Conservation (phyloP, 2,329 filamentous ascomycete genomes). For the Cercospora sojina region DNA sequence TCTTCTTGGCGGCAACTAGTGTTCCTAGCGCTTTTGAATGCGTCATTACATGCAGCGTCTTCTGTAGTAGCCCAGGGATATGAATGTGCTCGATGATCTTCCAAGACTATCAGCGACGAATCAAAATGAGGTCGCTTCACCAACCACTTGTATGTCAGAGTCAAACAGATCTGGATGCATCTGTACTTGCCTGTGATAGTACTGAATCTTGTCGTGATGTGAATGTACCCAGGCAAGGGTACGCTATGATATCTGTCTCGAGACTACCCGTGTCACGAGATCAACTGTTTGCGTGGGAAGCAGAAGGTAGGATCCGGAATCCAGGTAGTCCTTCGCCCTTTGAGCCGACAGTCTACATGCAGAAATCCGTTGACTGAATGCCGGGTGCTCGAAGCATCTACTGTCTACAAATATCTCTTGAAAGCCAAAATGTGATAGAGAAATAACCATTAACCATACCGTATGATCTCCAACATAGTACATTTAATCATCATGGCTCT, state of each 20-base stretch:
- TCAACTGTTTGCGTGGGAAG: not conserved
- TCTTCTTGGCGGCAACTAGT: not conserved
- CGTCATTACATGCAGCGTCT: not conserved
- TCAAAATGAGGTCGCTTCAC: not conserved
- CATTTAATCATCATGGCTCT: not conserved
- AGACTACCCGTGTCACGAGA: not conserved
- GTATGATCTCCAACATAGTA: not conserved
- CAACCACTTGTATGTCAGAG: not conserved
- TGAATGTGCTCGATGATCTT: not conserved
- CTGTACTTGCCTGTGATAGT: not conserved
- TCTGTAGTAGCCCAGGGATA: not conserved
- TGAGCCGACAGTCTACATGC: not conserved
- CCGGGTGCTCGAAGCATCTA: not conserved
- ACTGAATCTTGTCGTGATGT: not conserved
- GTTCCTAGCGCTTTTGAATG: not conserved
- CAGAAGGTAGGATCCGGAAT: not conserved
- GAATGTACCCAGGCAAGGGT: not conserved
- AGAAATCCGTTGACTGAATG: not conserved
- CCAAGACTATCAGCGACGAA: not conserved
- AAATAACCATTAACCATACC: not conserved
- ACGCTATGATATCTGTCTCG: not conserved
- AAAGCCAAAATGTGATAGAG: not conserved
- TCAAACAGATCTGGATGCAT: not conserved
- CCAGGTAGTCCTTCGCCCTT: not conserved
- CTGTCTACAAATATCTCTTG: not conserved